Evolutionary conservation across 2,329 filamentous ascomycete species (phyloP), one percentile per base, ranked within the genome.

Genomic region (Orbilia quercus): DNA sequence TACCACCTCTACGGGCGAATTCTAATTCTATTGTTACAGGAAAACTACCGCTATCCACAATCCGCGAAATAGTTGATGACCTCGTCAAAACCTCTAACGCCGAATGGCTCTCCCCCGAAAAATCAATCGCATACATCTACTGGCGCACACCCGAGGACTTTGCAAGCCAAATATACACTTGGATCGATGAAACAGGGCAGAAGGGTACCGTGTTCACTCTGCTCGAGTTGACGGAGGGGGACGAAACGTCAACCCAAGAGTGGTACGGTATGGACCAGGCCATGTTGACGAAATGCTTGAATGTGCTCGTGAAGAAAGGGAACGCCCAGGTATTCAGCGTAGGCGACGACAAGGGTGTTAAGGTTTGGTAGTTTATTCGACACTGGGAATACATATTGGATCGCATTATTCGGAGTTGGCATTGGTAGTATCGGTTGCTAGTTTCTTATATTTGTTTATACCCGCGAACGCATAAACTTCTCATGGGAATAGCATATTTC

Each of bases 101-200:
- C 12, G 81, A 80, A n/a, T 84, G 84, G 42, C 84, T 87, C 44
- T 82, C 87, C 11, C 88, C 85, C 16, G 94, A 89, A 85, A 82
- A 74, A 50, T 69, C 75, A 0, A 73, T 63, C 16, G 76, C 70
- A 2, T 70, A 76, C 36, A 69, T 97, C 1, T 96, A 89, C 82
- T 98, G 94, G 94, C 86, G 87, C 75, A 90, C 87, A 78, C 89
- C 90, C 0, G 91, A 96, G 79, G 94, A 98, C 82, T 99, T 95
- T 94, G 95, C 92, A 1, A 86, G 85, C 34, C 79, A 89, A 71
- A 82, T 98, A 44, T 90, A 90, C 80, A 86, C 84, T 45, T 98
- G 92, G 88, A 90, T 87, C 11, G 59, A 72, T 38, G 65, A 60
- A 1, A 96, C 92, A 73, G 95, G 88, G 2, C 93, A 97, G 84